These are phyloP conservation scores for Dichomitus squalens DNA, from an alignment of 1,284 basidiomycete species.

Conservation along the genomic window DNA sequence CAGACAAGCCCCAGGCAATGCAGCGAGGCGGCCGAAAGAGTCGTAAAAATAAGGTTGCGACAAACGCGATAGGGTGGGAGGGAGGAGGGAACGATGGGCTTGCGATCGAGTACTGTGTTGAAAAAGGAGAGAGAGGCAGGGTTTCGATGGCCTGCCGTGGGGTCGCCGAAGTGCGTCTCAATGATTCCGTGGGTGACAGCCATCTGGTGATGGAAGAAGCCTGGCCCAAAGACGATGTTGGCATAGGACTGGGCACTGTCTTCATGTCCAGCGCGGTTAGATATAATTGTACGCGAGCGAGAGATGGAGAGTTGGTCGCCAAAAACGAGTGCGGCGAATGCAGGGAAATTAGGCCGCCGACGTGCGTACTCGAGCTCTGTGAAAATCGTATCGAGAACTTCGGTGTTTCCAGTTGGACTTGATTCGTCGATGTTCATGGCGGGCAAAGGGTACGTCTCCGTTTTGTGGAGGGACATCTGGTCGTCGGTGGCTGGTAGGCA, in stretches of 20 bases:
- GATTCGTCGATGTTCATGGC: constrained; percentile 42
- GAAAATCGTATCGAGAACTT: constrained; percentile 37
- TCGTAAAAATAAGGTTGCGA: constrained; percentile 40
- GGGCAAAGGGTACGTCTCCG: constrained; percentile 35
- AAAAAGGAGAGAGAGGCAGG: constrained; percentile 38
- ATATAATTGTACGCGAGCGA: not conserved
- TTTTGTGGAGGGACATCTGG: constrained; percentile 16
- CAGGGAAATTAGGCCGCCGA: not conserved
- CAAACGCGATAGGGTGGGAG: constrained; percentile 37
- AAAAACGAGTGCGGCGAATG: not conserved
- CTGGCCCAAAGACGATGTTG: constrained; percentile 3
- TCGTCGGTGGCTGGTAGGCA: constrained; percentile 22
- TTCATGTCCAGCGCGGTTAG: constrained; percentile 1
- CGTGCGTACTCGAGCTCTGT: constrained; percentile 29
- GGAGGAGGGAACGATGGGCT: constrained; percentile 37
- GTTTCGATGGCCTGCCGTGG: constrained; percentile 25
- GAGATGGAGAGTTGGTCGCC: constrained; percentile 7
- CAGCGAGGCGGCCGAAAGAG: constrained; percentile 38
- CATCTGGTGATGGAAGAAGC: too few species aligned
- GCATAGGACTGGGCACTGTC: not conserved
- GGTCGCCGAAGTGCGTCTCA: constrained; percentile 19
- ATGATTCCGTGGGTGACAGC: too few species aligned
- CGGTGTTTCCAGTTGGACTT: constrained; percentile 36
- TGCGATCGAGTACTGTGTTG: constrained; percentile 33
- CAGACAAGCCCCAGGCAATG: constrained; percentile 38